phyloP scores from a whole-genome alignment of 768 basidiomycete genomes.

The Royoungia palumana region DNA sequence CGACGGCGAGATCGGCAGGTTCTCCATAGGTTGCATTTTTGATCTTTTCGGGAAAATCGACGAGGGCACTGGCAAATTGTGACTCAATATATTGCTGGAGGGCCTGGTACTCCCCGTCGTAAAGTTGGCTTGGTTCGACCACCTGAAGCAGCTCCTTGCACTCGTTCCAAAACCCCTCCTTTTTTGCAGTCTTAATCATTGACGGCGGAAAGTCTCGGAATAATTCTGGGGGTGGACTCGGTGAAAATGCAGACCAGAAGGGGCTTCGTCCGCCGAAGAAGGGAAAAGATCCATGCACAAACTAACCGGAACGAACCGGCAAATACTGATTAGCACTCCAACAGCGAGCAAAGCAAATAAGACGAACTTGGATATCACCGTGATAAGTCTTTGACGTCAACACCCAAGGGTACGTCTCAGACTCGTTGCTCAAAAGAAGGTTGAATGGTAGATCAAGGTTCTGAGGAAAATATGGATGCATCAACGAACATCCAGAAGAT shows the following conservation, averaged over 20 bases:
- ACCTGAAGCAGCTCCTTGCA: conserved; percentile 5
- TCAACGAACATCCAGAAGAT: background rate
- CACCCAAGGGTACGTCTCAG: conserved; percentile 6
- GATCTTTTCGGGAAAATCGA: background rate
- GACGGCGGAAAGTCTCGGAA: conserved; percentile 16
- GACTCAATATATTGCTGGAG: conserved; percentile 4
- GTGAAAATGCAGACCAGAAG: conserved; percentile 20
- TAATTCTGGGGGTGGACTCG: conserved; percentile 3
- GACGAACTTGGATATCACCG: conserved; percentile 3
- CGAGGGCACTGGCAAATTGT: background rate
- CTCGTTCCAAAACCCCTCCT: conserved; percentile 3
- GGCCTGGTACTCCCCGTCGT: conserved; percentile 1
- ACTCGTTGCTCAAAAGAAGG: background rate
- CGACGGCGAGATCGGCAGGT: conserved; percentile 11
- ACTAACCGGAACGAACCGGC: background rate
- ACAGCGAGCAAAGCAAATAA: background rate
- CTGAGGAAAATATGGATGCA: background rate
- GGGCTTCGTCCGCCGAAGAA: conserved; percentile 18
- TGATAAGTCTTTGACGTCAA: conserved; percentile 2
- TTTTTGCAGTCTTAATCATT: background rate
- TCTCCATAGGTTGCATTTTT: background rate
- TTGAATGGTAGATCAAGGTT: conserved; percentile 9
- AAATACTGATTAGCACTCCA: too few species aligned
- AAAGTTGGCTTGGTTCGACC: background rate
- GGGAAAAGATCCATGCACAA: conserved; percentile 11